Conservation (phyloP, 441 rosid genomes). For the Arabidopsis lyrata region DNA sequence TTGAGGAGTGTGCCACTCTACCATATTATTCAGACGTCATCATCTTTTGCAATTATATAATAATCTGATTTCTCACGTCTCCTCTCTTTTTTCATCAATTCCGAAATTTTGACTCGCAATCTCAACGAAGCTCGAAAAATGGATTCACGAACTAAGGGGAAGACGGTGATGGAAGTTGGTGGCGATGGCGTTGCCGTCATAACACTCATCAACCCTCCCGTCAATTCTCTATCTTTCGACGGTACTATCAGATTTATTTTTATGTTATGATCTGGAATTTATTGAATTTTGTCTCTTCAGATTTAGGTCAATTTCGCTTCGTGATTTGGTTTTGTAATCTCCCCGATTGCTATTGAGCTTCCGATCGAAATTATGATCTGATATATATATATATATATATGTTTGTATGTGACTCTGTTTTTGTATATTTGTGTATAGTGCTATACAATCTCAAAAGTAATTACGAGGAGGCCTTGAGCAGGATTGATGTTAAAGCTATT, state of each 20-base stretch:
- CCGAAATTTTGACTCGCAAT: constrained; percentile 31
- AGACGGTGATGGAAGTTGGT: constrained; percentile 81
- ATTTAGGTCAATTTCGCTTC: constrained; percentile 22
- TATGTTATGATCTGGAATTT: not conserved
- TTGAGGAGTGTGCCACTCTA: constrained; percentile 46
- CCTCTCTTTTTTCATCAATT: not conserved
- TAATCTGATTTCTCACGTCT: constrained; percentile 9
- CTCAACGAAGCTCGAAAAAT: constrained; percentile 28
- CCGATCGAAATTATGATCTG: too few relatives aligned
- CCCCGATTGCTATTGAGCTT: constrained; percentile 7
- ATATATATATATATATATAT: too few relatives aligned
- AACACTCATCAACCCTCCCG: constrained; percentile 92
- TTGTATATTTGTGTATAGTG: constrained; percentile 52
- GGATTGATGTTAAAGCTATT: constrained; percentile 95
- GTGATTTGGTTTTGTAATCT: constrained; percentile 11
- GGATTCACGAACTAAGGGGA: constrained; percentile 61
- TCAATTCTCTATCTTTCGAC: constrained; percentile 88
- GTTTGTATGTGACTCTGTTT: constrained; percentile 16
- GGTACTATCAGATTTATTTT: constrained; percentile 50
- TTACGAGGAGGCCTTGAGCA: constrained; percentile 75
- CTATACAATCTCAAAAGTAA: constrained; percentile 77
- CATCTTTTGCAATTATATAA: constrained; percentile 1
- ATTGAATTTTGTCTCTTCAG: constrained; percentile 9
- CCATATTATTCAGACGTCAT: constrained; percentile 22
- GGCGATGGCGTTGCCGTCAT: constrained; percentile 88